phyloP scores from a whole-genome alignment of 148 eudicot genomes.

The Heliosperma pusillum region DNA sequence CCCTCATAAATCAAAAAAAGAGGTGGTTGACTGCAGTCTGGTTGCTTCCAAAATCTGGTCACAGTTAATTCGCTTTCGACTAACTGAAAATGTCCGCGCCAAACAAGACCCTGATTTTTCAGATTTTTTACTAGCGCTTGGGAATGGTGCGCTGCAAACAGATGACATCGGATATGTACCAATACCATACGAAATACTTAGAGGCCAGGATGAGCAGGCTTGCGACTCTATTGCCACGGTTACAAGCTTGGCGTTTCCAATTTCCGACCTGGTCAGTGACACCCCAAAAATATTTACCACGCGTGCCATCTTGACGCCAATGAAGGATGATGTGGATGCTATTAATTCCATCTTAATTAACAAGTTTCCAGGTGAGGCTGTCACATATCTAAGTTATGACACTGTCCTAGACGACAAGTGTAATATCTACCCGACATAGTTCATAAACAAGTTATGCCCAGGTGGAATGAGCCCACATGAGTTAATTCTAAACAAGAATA shows the following conservation, averaged over 20 bases:
- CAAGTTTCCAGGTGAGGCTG: not conserved
- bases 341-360: not conserved
- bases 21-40: not conserved
- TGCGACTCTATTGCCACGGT: not conserved
- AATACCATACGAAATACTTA: not conserved
- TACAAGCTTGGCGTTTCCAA: not conserved
- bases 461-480: not conserved
- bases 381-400: not conserved
- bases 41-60: not conserved
- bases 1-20: not conserved
- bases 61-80: not conserved
- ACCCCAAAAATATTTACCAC: no score
- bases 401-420: not conserved
- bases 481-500: not conserved
- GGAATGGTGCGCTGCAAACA: not conserved
- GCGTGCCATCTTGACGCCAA: not conserved
- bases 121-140: not conserved
- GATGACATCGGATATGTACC: not conserved
- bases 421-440: not conserved
- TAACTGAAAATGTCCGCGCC: not conserved
- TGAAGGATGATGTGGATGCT: not conserved
- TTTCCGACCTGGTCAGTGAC: no score
- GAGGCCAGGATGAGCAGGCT: no score
- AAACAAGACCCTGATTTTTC: not conserved
- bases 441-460: not conserved